These are phyloP conservation scores for Ceratocystis smalleyi DNA, from an alignment of 2,329 filamentous ascomycete genomes.

Conservation along the genomic window DNA sequence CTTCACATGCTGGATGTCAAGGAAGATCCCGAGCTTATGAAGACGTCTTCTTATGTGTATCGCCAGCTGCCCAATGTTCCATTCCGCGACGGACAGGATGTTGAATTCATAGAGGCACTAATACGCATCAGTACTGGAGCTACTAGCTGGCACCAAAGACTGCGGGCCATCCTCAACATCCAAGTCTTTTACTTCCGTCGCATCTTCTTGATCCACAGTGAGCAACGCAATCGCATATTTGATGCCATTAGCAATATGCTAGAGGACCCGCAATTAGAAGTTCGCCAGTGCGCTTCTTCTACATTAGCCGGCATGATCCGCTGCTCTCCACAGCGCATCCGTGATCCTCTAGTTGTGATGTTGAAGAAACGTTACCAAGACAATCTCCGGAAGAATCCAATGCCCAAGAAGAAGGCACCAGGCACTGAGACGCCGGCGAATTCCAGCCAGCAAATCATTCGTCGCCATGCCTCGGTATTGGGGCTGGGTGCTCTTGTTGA, in stretches of 20 bases:
- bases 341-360: slow-evolving; percentile 58
- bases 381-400: slow-evolving; percentile 65
- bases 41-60: slow-evolving; percentile 90
- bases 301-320: slow-evolving; percentile 96
- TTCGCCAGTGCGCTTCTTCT: slow-evolving; percentile 78
- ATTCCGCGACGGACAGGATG: slow-evolving; percentile 72
- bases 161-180: slow-evolving; percentile 92
- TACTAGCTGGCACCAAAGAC: slow-evolving; percentile 83
- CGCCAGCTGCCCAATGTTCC: slow-evolving; percentile 91
- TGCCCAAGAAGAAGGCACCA: slow-evolving; percentile 47
- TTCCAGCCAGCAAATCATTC: slow-evolving; percentile 60
- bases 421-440: slow-evolving; percentile 52
- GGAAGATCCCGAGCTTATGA: slow-evolving; percentile 90
- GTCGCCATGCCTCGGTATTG: slow-evolving; percentile 77
- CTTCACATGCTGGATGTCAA: slow-evolving; percentile 99
- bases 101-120: slow-evolving; percentile 67
- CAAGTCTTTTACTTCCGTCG: slow-evolving; percentile 97
- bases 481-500: slow-evolving; percentile 83
- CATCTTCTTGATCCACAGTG: slow-evolving; percentile 65
- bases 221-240: slow-evolving; percentile 68
- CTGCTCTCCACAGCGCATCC: slow-evolving; percentile 70
- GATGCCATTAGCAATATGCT: slow-evolving; percentile 93
- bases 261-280: slow-evolving; percentile 78
- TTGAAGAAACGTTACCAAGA: slow-evolving; percentile 67
- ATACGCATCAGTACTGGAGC: slow-evolving; percentile 77